A percentile compares a stretch with the other conserved stretches of the same genome.
These are phyloP conservation scores for Turritis glabra DNA, from an alignment of 345 rosid species.

Conservation along the genomic window DNA sequence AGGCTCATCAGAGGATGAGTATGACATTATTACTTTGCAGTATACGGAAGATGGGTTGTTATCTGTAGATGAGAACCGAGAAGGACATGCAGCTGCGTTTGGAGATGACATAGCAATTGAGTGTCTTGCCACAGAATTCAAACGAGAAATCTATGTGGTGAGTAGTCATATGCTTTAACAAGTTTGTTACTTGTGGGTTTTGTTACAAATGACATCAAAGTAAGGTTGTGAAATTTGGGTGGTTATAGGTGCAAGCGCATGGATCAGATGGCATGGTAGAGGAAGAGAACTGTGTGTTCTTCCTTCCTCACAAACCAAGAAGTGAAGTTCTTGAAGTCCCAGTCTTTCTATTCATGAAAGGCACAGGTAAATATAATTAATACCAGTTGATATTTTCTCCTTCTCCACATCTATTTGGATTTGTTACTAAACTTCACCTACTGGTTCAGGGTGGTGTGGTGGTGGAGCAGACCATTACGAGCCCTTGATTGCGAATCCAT, in stretches of 20 bases:
- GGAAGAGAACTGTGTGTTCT: constrained; percentile 92
- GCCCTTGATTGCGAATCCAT: constrained; percentile 76
- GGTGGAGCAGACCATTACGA: constrained; percentile 99
- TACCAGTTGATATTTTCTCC: neutral
- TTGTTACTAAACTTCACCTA: neutral
- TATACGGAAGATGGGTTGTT: constrained; percentile 94
- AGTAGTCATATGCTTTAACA: constrained; percentile 8
- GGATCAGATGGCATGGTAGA: constrained; percentile 98
- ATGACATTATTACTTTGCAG: constrained; percentile 86
- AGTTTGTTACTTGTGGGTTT: neutral
- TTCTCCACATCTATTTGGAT: neutral
- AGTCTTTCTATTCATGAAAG: constrained; percentile 96
- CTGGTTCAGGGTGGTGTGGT: constrained; percentile 84
- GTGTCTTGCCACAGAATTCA: constrained; percentile 94
- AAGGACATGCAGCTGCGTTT: constrained; percentile 89
- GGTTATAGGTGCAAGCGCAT: constrained; percentile 87
- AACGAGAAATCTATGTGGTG: constrained; percentile 90
- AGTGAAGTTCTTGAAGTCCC: constrained; percentile 79
- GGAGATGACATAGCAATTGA: constrained; percentile 99
- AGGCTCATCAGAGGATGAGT: constrained; percentile 86
- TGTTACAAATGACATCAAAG: neutral
- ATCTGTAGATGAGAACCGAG: constrained; percentile 82
- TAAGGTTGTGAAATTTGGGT: constrained; percentile 14
- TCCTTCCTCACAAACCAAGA: constrained; percentile 92
- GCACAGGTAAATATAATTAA: constrained; percentile 64